Base-by-base conservation (phyloP, 306 rosid species). In the Vigna radiata region DNA sequence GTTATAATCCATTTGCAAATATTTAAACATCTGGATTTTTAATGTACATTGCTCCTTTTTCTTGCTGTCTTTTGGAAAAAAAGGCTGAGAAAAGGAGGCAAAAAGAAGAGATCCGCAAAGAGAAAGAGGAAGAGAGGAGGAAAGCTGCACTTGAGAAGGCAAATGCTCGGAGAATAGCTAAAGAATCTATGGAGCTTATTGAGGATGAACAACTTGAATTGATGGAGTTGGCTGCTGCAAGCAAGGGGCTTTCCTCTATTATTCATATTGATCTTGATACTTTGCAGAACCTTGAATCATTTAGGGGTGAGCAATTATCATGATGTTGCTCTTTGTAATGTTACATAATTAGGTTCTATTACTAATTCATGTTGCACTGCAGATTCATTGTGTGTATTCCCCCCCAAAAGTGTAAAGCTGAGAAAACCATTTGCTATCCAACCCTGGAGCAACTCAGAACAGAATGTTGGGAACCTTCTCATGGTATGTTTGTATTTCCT, bases 171-270 rank as follows among this genome's bases (percentile, higher is more conserved):
- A 92, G 88, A 83, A 90, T 95, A 72, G 97, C 97, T 77, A 90
- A 90, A 84, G 97, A 96, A 81, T 96, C 99, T 76, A 92, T 92
- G 99, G 99, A 96, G 84, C 96, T 96, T 81, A 89, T 92, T 77
- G 98, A 96, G 88, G 99, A 96, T 77, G 99, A 92, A 72, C 99
- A 96, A 66, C 89, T 96, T 75, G 99, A 96, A 82, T 78, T 96
- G 87, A 96, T 96, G 99, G 99, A 96, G 79, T 76, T 92, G 85
- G 99, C 99, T 73, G 97, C 89, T 58, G 85, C 90, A 68, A 89
- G 85, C 89, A 96, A 88, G 86, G 98, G 97, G 50, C 83, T 96
- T 49, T 68, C 97, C 75, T 96, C 99, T 37, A 91, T 96, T 73
- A 84, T 90, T 72, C 78, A 84, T 79, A 91, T 96, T 70, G 99